Evolutionary conservation across 192 early-diverging fungal genomes (phyloP).

Genomic region (Rhizophagus prolifer): DNA sequence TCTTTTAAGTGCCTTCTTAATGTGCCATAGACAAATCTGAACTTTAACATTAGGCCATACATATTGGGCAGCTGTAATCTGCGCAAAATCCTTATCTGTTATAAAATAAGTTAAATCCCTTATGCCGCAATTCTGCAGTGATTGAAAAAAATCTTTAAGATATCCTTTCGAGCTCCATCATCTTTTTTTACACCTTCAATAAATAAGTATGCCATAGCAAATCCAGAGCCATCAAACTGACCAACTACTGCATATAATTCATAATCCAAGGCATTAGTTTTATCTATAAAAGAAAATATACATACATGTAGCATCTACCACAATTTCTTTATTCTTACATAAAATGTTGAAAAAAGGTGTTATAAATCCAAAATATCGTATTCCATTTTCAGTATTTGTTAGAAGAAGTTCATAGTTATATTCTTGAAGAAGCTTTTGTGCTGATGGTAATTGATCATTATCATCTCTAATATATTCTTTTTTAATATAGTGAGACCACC

Average conservation of each 20-base stretch:
- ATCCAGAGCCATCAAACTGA: neutral
- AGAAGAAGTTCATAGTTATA: neutral
- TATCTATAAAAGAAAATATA: neutral
- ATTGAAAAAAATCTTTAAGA: neutral
- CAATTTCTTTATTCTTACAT: neutral
- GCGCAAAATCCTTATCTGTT: neutral
- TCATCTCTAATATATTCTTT: neutral
- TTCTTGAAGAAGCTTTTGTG: neutral
- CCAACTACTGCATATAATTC: neutral
- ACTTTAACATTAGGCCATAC: neutral
- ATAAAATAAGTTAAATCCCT: neutral
- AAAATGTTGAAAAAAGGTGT: too few species aligned
- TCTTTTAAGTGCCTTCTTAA: neutral
- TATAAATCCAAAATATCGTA: slow-evolving; percentile 1
- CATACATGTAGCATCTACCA: neutral
- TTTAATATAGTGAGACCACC: neutral
- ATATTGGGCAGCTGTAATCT: neutral
- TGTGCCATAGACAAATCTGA: neutral
- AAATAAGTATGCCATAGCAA: slow-evolving; percentile 6
- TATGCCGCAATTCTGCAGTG: neutral
- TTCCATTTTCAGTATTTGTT: neutral
- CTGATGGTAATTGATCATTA: neutral
- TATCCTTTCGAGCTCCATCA: neutral
- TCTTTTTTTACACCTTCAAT: too few species aligned
- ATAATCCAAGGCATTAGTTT: neutral